Evolutionary conservation across 108 stramenopile species (phyloP), one percentile per base, ranked within the genome.

Genomic region (Skeletonema menzelii): DNA sequence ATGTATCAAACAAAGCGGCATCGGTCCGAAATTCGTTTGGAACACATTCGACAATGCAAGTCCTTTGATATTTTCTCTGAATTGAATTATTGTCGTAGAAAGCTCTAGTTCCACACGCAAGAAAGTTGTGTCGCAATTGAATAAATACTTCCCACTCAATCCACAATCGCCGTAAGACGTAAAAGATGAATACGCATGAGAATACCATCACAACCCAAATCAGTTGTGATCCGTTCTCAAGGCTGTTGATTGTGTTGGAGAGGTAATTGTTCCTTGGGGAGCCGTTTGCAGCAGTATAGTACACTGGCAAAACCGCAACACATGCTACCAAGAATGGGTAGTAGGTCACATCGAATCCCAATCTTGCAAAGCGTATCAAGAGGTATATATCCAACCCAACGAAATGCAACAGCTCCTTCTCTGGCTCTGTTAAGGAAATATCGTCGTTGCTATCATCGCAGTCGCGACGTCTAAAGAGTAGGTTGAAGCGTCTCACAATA

Each of bases 341-440:
- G 64, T 87, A 85, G 17, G 86, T 73, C 11, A 76, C 72, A 46
- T 87, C 85, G 59, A 86, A 87, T 0, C 85, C 86, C 19, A 87
- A 84, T 8, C 78, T 42, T 2, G 87, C 75, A 49, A 87, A 90
- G 44, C 85, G 80, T 34, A 90, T 69, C 37, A 82, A 70, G 11
- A 90, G 71, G 73, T 81, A 90, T 5, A 83, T 80, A 58, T 90
- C 89, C 20, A 90, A 74, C 40, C 89, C 89, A n/a, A 87, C 79
- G 37, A 82, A 87, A 27, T 84, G 59, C 20, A 89, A 56, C 27
- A 87, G 62, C 65, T 89, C 85, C 42, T 77, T 56, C 32, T 89
- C 83, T 0, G 70, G 42, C 27, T 64, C 60, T 17, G 49, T 63
- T n/a, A 82, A 53, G 22, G 49, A 53, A 22, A 53, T 53, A 22